Evolutionary conservation across 1,284 basidiomycete genomes (phyloP).

Genomic region (Caloboletus inedulis): DNA sequence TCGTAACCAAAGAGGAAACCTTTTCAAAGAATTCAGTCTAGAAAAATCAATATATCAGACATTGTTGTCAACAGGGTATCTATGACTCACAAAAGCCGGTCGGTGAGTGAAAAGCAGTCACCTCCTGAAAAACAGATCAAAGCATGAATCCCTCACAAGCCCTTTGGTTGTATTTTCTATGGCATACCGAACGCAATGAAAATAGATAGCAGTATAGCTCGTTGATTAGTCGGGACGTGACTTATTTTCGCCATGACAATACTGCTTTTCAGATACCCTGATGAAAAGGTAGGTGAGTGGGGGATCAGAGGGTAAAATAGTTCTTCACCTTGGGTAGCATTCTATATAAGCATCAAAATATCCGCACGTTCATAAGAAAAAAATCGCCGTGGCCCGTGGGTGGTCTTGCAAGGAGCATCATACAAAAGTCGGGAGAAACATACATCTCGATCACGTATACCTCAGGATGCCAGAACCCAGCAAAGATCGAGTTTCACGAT

Average conservation of each 20-base stretch:
- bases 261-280: background rate
- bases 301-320: background rate
- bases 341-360: conserved; percentile 2
- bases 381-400: background rate
- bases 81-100: background rate
- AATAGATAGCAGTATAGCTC: conserved; percentile 45
- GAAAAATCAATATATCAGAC: background rate
- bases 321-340: background rate
- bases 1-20: conserved; percentile 67
- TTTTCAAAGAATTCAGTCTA: conserved; percentile 22
- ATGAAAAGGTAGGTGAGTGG: background rate
- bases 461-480: background rate
- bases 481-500: background rate
- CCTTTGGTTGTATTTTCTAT: background rate
- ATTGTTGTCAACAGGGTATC: background rate
- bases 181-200: conserved; percentile 51
- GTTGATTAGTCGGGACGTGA: conserved; percentile 12
- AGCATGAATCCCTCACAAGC: conserved; percentile 22
- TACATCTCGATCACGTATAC: background rate
- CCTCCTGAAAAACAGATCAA: conserved; percentile 6
- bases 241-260: conserved; percentile 1
- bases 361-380: conserved; percentile 5
- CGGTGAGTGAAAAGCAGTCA: background rate
- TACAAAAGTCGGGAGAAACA: background rate
- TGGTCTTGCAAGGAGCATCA: background rate